These are phyloP conservation scores for Spathaspora passalidarum DNA, from an alignment of 805 yeast genomes.

Conservation along the genomic window DNA sequence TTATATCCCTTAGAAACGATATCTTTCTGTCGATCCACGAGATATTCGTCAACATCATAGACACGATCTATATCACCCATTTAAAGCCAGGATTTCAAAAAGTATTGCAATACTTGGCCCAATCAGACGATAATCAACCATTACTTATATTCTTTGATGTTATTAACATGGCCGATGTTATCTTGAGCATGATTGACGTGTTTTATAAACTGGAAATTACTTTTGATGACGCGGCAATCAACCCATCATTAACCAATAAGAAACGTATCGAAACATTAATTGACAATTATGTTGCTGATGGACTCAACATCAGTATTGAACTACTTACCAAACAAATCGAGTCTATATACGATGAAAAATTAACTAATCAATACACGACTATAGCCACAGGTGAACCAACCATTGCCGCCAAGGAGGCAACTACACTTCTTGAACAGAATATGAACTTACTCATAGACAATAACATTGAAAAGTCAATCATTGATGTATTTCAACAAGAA, in stretches of 20 bases:
- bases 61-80: constrained; percentile 66
- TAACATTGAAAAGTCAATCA: constrained; percentile 75
- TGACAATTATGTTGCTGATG: constrained; percentile 89
- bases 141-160: constrained; percentile 83
- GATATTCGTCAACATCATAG: constrained; percentile 66
- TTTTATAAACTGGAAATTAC: constrained; percentile 87
- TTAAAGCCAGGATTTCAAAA: constrained; percentile 80
- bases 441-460: constrained; percentile 72
- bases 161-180: constrained; percentile 88
- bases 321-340: constrained; percentile 82
- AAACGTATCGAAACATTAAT: constrained; percentile 76
- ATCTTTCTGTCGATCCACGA: constrained; percentile 45
- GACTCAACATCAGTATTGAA: constrained; percentile 88
- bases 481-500: constrained; percentile 93
- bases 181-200: constrained; percentile 87
- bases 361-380: constrained; percentile 17
- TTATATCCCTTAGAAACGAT: constrained; percentile 30
- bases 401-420: constrained; percentile 60
- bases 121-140: constrained; percentile 79
- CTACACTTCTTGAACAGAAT: constrained; percentile 65
- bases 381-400: constrained; percentile 36
- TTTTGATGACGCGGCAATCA: constrained; percentile 71
- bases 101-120: constrained; percentile 67
- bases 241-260: constrained; percentile 74
- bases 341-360: constrained; percentile 51